phyloP scores from a whole-genome alignment of 805 yeast genomes.

The Ogataea zsoltii region DNA sequence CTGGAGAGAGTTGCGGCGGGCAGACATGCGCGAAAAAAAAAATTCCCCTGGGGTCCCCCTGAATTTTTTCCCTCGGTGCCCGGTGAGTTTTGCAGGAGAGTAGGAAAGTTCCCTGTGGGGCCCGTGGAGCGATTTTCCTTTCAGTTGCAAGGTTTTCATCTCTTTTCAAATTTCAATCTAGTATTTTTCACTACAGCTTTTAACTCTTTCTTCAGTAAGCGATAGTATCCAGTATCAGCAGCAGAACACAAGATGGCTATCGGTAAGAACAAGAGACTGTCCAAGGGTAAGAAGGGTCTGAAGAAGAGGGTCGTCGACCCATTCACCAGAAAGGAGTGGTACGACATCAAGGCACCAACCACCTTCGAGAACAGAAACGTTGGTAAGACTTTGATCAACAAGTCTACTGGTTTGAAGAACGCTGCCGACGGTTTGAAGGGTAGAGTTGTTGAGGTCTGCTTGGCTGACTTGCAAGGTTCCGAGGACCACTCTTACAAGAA shows the following conservation, averaged over 20 bases:
- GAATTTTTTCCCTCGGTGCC: background rate
- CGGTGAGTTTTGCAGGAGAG: background rate
- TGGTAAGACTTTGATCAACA: conserved; percentile 98
- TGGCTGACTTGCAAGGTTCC: conserved; percentile 97
- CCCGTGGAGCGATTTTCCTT: background rate
- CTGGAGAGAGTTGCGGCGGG: no score
- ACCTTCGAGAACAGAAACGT: conserved; percentile 98
- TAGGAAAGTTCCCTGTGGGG: background rate
- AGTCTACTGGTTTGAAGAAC: conserved; percentile 95
- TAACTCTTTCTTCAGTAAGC: conserved; percentile 7
- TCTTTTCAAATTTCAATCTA: conserved; percentile 8
- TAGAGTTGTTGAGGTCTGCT: conserved; percentile 92
- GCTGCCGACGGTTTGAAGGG: conserved; percentile 98
- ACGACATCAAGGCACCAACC: conserved; percentile 97
- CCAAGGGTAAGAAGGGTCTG: conserved; percentile 92
- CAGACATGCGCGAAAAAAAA: no score
- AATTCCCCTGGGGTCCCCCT: no score
- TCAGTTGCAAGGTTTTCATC: background rate
- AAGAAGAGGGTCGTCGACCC: conserved; percentile 99
- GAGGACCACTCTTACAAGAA: conserved; percentile 99
- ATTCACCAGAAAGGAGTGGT: conserved; percentile 99
- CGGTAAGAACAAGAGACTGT: conserved; percentile 74
- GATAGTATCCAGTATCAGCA: conserved; percentile 13
- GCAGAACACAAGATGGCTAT: conserved; percentile 47
- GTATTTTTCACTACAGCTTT: conserved; percentile 5